Evolutionary conservation across 345 rosid species (phyloP), one percentile per base, ranked within the genome.

Genomic region (Eutrema japonicum): DNA sequence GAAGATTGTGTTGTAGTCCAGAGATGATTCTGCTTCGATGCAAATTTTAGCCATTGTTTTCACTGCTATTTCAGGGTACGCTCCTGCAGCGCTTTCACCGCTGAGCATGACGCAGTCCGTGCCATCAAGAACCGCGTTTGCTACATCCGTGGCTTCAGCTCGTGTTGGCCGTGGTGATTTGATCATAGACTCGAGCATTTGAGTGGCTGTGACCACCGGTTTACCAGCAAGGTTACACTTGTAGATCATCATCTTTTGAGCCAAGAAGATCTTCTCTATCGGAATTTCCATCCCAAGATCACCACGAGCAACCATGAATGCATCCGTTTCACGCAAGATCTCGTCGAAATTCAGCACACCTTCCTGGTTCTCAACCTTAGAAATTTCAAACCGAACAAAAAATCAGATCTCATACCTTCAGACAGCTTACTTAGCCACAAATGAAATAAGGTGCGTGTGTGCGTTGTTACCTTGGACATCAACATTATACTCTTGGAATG

Each of bases 311-410:
- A 66, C 60, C 71, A 66, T 66, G 45, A 66, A 66, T 13, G 71
- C 71, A 66, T 66, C 71, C 1, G 71, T 50, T 37, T 66, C 59
- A 26, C 59, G 59, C 71, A 66, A 51, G 29, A 66, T 66, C 48
- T 66, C 71, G 10, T 66, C 71, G 10, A 66, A 66, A 14, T 66
- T 66, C 49, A 51, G 27, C 27, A 66, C 71, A 13, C 71, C 71
- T 66, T 66, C 71, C 60, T 66, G 71, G 60, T 66, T 66, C 71
- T 66, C 71, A 66, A 66, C 71, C 71, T 66, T 37, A 38, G 38
- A 13, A 8, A 12, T 12, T 32, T 4, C 9, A 50, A 12, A 2
- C 58, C 33, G n/a, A 49, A 37, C 27, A 36, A 64, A 64, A 22
- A 14, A 7, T 27, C 37, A 42, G 22, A 42, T 10, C 26, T 22